phyloP scores from a whole-genome alignment of 257 asterid genomes.

The Primulina huaijiensis region DNA sequence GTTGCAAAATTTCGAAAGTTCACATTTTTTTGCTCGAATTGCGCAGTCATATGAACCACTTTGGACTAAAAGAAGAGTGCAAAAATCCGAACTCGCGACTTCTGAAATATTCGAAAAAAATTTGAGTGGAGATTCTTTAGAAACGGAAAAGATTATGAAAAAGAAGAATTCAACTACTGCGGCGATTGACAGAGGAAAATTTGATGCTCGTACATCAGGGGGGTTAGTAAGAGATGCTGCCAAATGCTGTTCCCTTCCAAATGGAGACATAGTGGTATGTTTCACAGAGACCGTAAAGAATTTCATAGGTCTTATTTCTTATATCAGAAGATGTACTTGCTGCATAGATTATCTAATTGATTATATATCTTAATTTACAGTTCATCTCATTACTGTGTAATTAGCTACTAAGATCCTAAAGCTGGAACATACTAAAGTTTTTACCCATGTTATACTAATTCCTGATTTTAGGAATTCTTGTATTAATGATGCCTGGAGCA shows the following conservation, averaged over 20 bases:
- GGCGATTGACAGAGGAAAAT: conserved; percentile 47
- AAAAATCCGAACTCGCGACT: conserved; percentile 21
- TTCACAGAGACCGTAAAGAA: conserved; percentile 19
- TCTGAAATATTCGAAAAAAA: conserved; percentile 27
- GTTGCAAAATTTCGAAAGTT: conserved; percentile 39
- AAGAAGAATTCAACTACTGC: conserved; percentile 34
- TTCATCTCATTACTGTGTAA: neutral
- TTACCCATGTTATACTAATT: neutral
- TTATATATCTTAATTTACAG: neutral
- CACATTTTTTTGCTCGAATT: conserved; percentile 54
- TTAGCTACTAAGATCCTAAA: conserved; percentile 15
- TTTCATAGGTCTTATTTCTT: conserved; percentile 1
- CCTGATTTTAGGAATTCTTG: neutral
- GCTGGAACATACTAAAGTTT: neutral
- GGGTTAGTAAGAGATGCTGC: conserved; percentile 52
- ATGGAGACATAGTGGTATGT: conserved; percentile 59
- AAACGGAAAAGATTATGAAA: conserved; percentile 22
- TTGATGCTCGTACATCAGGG: conserved; percentile 45
- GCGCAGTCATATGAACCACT: conserved; percentile 50
- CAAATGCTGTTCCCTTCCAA: conserved; percentile 46
- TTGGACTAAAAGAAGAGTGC: conserved; percentile 45
- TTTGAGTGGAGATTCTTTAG: conserved; percentile 24
- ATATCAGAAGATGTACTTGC: neutral
- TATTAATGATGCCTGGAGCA: neutral
- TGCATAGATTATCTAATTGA: neutral